phyloP scores from a whole-genome alignment of 2,329 filamentous ascomycete species.

The Onygenales sp. region DNA sequence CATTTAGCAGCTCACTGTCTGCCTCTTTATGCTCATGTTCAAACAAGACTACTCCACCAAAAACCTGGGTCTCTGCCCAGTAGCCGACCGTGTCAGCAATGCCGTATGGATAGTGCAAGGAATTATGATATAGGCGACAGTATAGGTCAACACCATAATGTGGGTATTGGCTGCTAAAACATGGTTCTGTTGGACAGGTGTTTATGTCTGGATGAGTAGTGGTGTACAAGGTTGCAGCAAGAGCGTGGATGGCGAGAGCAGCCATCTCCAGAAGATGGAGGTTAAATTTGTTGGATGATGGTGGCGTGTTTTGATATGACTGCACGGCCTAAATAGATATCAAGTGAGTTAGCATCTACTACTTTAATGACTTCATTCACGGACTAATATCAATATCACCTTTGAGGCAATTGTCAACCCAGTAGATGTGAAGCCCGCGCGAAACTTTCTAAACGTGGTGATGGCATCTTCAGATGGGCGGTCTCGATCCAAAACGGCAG shows the following conservation, averaged over 20 bases:
- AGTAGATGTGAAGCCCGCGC: background rate
- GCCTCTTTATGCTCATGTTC: conserved; percentile 7
- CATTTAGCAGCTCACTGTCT: background rate
- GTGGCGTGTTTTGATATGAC: conserved; percentile 4
- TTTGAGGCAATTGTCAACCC: background rate
- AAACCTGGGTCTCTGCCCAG: conserved; percentile 18
- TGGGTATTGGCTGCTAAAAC: background rate
- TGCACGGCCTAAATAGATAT: background rate
- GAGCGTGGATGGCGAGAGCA: conserved; percentile 3
- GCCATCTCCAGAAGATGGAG: conserved; percentile 4
- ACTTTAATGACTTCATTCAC: background rate
- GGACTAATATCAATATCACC: background rate
- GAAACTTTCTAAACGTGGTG: background rate
- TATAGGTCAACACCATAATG: background rate
- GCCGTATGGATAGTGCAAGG: conserved; percentile 15
- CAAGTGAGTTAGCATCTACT: background rate
- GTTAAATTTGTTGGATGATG: conserved; percentile 1
- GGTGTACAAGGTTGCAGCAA: conserved; percentile 1
- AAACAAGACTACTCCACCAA: conserved; percentile 20
- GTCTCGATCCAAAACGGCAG: background rate
- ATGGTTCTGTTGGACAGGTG: background rate
- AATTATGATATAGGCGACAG: background rate
- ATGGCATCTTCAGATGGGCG: background rate
- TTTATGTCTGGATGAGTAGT: background rate
- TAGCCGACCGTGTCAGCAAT: conserved; percentile 18